A percentile compares a stretch with the other conserved stretches of the same genome.
phyloP scores from a whole-genome alignment of 208 protist genomes.

The Acanthamoeba sp. region DNA sequence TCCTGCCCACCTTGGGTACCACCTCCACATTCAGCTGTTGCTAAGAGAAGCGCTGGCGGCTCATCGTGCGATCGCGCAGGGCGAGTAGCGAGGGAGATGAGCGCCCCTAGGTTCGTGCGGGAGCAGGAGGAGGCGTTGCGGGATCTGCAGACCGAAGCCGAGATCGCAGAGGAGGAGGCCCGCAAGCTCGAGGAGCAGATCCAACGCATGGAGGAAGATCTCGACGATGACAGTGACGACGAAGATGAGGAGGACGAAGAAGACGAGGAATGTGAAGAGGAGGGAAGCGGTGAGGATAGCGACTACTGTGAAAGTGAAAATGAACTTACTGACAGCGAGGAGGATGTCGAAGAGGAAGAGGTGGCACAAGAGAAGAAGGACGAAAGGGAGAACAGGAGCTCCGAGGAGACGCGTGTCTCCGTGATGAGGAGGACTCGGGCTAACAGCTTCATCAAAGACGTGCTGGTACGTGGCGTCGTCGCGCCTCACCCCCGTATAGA shows the following conservation, averaged over 20 bases:
- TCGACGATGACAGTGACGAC: not conserved
- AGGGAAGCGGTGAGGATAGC: not conserved
- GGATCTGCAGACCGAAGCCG: not conserved
- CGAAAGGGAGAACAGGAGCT: not conserved
- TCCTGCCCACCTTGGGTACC: not conserved
- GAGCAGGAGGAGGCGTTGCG: not conserved
- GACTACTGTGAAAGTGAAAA: not conserved
- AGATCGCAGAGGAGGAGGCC: conserved; percentile 23
- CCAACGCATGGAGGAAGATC: not conserved
- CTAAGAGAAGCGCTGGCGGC: too few relatives aligned
- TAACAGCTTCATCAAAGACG: not conserved
- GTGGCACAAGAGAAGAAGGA: not conserved
- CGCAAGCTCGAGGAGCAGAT: conserved; percentile 50
- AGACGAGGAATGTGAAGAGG: not conserved
- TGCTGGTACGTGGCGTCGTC: conserved; percentile 22
- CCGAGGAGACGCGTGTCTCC: not conserved
- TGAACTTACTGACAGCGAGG: not conserved
- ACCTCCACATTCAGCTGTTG: too few relatives aligned
- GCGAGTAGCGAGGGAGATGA: not conserved
- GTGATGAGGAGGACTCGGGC: not conserved
- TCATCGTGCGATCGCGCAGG: not conserved
- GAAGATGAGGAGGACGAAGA: not conserved
- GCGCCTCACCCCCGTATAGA: not conserved
- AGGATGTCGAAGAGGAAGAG: not conserved
- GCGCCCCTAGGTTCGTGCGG: not conserved